phyloP scores from a whole-genome alignment of 2,329 filamentous ascomycete genomes.

The Cytospora piceae region DNA sequence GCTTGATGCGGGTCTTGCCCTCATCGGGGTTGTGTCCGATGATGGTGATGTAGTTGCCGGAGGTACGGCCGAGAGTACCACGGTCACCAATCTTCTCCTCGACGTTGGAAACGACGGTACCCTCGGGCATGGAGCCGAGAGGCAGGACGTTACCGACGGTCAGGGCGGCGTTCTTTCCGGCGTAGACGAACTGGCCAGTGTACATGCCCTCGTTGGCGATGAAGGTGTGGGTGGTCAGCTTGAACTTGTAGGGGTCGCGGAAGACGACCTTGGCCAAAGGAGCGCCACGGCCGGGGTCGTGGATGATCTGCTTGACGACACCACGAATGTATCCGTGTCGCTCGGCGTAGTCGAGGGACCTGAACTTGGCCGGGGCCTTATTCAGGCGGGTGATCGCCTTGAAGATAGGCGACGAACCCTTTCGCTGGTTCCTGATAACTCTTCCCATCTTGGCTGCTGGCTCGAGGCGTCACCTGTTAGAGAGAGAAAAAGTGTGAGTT shows the following conservation, averaged over 20 bases:
- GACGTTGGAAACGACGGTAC: constrained; percentile 99
- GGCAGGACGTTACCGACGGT: constrained; percentile 98
- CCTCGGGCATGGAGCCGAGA: constrained; percentile 92
- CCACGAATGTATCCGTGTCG: constrained; percentile 97
- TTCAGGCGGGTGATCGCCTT: constrained; percentile 85
- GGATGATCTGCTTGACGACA: constrained; percentile 98
- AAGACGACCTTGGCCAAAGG: constrained; percentile 96
- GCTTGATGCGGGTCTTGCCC: constrained; percentile 99
- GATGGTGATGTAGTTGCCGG: constrained; percentile 98
- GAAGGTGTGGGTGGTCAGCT: constrained; percentile 98
- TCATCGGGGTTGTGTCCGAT: constrained; percentile 98
- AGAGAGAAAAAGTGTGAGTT: constrained; percentile 21
- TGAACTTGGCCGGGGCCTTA: constrained; percentile 94
- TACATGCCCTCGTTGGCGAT: constrained; percentile 99
- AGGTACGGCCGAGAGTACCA: constrained; percentile 93
- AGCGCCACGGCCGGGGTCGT: constrained; percentile 97
- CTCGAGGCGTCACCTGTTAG: constrained; percentile 30
- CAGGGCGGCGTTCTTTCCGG: constrained; percentile 96
- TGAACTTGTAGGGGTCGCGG: constrained; percentile 98
- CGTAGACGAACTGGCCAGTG: constrained; percentile 99
- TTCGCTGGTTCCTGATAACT: constrained; percentile 69
- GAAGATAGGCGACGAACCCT: constrained; percentile 63
- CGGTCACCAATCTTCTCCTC: constrained; percentile 99
- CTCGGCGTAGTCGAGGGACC: constrained; percentile 94
- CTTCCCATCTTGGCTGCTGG: constrained; percentile 54